These are phyloP conservation scores for Apiospora koreana DNA, from an alignment of 2,329 filamentous ascomycete genomes.

Conservation along the genomic window DNA sequence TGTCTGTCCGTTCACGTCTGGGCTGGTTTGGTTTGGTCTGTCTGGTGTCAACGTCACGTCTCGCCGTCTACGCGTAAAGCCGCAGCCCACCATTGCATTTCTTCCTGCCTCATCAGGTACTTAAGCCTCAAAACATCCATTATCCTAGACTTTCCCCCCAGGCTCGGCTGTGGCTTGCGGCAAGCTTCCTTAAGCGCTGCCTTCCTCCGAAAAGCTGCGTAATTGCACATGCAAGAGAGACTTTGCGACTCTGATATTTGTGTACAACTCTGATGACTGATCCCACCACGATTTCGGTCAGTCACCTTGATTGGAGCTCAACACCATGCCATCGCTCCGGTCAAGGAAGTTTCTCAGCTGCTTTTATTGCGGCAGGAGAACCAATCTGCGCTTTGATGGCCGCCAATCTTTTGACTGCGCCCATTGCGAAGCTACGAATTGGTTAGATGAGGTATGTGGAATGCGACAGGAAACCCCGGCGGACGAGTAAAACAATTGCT, in stretches of 20 bases:
- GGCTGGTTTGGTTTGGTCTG: background rate
- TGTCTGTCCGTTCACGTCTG: background rate
- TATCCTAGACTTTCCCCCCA: background rate
- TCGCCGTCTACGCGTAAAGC: background rate
- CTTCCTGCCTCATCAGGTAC: background rate
- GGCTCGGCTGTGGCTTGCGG: background rate
- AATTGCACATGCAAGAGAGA: slow-evolving; percentile 2
- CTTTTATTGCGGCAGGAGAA: slow-evolving; percentile 81
- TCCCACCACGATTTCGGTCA: background rate
- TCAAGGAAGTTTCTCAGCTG: slow-evolving; percentile 54
- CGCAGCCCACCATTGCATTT: background rate
- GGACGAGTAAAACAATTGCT: slow-evolving; percentile 12
- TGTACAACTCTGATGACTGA: background rate
- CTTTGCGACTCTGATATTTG: background rate
- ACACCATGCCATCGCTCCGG: slow-evolving; percentile 29
- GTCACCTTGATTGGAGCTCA: slow-evolving; percentile 8
- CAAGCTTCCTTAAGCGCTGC: background rate
- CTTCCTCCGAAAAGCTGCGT: background rate
- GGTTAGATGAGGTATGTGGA: slow-evolving; percentile 74
- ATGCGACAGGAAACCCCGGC: background rate
- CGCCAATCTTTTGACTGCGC: slow-evolving; percentile 70
- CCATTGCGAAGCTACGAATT: slow-evolving; percentile 83
- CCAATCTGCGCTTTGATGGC: slow-evolving; percentile 59
- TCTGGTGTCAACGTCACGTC: background rate
- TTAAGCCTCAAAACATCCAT: background rate